Base-by-base conservation (phyloP, 1,284 basidiomycete species). In the Pyrrhoderma lamaoense region DNA sequence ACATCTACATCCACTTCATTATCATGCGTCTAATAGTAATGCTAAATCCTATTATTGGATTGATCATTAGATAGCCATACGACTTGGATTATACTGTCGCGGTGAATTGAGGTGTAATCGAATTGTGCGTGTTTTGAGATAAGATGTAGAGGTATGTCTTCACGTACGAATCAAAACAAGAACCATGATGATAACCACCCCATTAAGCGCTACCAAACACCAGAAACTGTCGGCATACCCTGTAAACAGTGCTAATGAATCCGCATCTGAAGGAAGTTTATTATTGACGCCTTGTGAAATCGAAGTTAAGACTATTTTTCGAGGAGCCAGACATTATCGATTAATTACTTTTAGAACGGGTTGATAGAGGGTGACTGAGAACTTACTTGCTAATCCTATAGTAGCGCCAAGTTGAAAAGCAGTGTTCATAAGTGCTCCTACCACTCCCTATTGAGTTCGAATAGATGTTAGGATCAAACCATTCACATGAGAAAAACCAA, bases 341-440 rank as follows among this genome's bases (percentile, higher is more conserved):
- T n/a, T n/a, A n/a, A n/a, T n/a, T n/a, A n/a, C n/a, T n/a, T 18
- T 27, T 25, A 47, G 21, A 8, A 4, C 13, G 25, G 16, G 22
- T 42, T 37, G 31, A 31, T 31, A 18, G 37, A 49, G n/a, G n/a
- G n/a, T n/a, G n/a, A n/a, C n/a, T n/a, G n/a, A n/a, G 31, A 9
- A 54, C 53, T 43, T 27, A 57, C 55, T 45, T 18, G 53, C 55
- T 3, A 57, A 42, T 3, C 55, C 55, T 18, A 57, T 35, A 14
- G 55, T 57, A 13, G 55, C 55, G 21, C 55, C 49, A 5, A 57
- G 49, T 45, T 57, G 55, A 39, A 54, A 54, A 27, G 55, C 49
- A 14, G 56, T 57, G 38, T 55, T 55, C 35, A 57, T 45, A 39
- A 57, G 37, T 8, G 49, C 56, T 22, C 56, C 56, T 11, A 57